These are phyloP conservation scores for Mycosarcoma maydis DNA, from an alignment of 1,284 basidiomycete genomes.

Conservation along the genomic window DNA sequence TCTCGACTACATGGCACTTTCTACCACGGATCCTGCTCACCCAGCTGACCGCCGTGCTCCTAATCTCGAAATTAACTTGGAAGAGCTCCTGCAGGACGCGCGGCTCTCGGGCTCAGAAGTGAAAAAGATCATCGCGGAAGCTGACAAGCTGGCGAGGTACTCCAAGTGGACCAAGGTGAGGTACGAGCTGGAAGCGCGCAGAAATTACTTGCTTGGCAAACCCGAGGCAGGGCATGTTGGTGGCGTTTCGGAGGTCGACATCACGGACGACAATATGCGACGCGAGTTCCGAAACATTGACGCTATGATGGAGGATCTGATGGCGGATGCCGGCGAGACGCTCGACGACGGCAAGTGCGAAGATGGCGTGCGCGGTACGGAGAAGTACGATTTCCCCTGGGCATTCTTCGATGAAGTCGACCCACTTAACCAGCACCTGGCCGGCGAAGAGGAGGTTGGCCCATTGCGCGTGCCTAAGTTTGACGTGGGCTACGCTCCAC, in stretches of 20 bases:
- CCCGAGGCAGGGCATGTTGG: slow-evolving; percentile 43
- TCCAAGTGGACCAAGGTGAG: slow-evolving; percentile 64
- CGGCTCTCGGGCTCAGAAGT: slow-evolving; percentile 58
- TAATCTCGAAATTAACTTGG: slow-evolving; percentile 64
- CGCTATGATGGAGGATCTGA: slow-evolving; percentile 53
- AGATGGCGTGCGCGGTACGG: slow-evolving; percentile 57
- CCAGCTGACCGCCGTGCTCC: slow-evolving; percentile 58
- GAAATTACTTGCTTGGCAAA: slow-evolving; percentile 57
- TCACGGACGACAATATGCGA: slow-evolving; percentile 43
- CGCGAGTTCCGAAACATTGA: slow-evolving; percentile 54
- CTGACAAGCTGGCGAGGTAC: slow-evolving; percentile 52
- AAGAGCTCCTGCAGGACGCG: slow-evolving; percentile 62
- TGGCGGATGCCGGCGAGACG: slow-evolving; percentile 48
- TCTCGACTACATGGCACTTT: slow-evolving; percentile 62
- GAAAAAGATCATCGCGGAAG: slow-evolving; percentile 53
- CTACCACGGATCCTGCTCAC: slow-evolving; percentile 61
- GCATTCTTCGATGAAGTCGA: slow-evolving; percentile 59
- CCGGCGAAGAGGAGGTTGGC: slow-evolving; percentile 21
- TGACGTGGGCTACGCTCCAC: slow-evolving; percentile 20
- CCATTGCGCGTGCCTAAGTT: slow-evolving; percentile 23
- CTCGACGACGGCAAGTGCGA: slow-evolving; percentile 55
- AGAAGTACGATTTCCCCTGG: slow-evolving; percentile 58
- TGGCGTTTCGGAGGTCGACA: slow-evolving; percentile 45
- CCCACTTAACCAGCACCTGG: slow-evolving; percentile 53
- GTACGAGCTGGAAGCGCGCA: slow-evolving; percentile 62